Evolutionary conservation across 2,329 filamentous ascomycete genomes (phyloP), one percentile per base, ranked within the genome.

Genomic region (Alternaria gaisen): DNA sequence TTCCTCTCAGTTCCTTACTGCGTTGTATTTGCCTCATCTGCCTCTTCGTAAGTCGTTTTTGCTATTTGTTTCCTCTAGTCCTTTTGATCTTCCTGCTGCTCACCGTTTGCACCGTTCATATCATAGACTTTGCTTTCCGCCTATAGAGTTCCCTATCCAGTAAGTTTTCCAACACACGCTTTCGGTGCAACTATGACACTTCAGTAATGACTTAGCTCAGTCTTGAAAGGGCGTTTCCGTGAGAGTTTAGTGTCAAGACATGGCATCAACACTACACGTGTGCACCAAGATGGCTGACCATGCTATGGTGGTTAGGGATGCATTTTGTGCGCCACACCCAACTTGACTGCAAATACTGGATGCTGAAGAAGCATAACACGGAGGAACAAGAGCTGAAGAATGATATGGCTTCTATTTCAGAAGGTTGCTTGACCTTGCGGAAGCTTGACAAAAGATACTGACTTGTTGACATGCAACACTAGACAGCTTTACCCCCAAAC

Each of bases 381-480:
- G 5, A 18, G 14, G 1, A 36, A 51, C 1, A 28, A 52, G 16
- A 41, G 34, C 12, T 24, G 46, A 12, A 38, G 16, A 50, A 43
- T 30, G 51, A 34, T 20, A 42, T 34, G 51, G 20, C 8, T 42
- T 53, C 14, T 16, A 43, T 42, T 43, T 42, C 14, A 28, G 41
- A 42, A 53, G 42, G 51, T 30, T 26, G 51, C 18, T 53, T 53
- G 28, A 43, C 38, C 14, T 53, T 43, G 5, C 18, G 38, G 26
- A 30, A 41, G 38, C 38, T 43, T 16, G 18, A 43, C 14, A 42
- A 9, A 22, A 22, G 4, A 12, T 41, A 16, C 14, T n/a, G 3
- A 43, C 26, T 30, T 32, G 9, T 43, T 53, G 51, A 43, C 38
- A 53, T 52, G 36, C 24, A 53, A 53, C 51, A 42, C 38, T 30